Evolutionary conservation across 495 filamentous ascomycete species (phyloP), one percentile per base, ranked within the genome.

Genomic region (Penicillium coffeae): DNA sequence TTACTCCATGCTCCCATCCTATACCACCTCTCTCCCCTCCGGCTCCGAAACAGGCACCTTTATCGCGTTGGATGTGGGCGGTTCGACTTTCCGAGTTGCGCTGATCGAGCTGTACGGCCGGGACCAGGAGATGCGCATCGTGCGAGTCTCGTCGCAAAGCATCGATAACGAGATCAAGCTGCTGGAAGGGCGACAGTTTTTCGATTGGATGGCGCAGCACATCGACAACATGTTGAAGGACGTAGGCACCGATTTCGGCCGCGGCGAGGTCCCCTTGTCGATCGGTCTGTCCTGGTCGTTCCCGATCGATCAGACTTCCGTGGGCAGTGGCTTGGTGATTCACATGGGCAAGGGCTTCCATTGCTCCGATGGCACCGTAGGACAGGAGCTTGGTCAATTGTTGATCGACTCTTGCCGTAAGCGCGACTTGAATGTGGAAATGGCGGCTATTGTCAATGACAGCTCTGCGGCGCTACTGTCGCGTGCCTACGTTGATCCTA

Each of bases 361-460:
- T 38, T 83, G 80, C 40, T 80, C 78, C 3, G 69, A 80, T 43
- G 77, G 73, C 19, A 71, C 79, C 5, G 58, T 78, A 18, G 82
- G 81, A 19, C 66, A 75, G 35, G 82, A 87, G 52, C 62, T 87
- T 7, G 76, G 76, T 3, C 72, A 78, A 25, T 63, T 87, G 42
- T 76, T 87, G 45, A 75, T 76, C 51, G 55, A 67, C 30, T 76
- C 82, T 21, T 87, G 79, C 62, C 66, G 70, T 40, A 74, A 75
- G 45, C 67, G 72, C 48, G 56, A 55, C 36, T 60, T 79, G 51
- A 75, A 72, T 42, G 64, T 79, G 12, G 62, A 65, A 34, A 64
- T 95, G 49, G 76, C 83, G 27, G 88, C 88, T 8, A 90, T 95
- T 59, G 76, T 88, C 18, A 95, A 95, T 61, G 90, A 95, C 51